Base-by-base conservation (phyloP, 768 basidiomycete species). In the Tylopilus vinaceipallidus region DNA sequence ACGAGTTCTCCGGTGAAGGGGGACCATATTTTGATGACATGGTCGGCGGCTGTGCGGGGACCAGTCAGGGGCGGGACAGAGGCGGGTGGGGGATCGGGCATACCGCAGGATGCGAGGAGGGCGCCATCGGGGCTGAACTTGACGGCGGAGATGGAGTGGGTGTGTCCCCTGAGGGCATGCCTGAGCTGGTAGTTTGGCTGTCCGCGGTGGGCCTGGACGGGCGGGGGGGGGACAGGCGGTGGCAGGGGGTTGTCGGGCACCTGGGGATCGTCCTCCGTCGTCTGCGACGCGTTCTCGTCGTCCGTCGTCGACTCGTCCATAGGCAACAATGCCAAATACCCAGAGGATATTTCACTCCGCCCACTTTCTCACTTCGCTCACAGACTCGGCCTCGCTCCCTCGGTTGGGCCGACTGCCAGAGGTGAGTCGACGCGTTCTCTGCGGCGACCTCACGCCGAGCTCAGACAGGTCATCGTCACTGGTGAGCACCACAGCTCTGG, bases 71-170 rank as follows among this genome's bases (percentile, higher is more conserved):
- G 37, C 17, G 34, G 37, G 38, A n/a, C 23, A 11, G 41, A 49
- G 50, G 52, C 16, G 19, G 5, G 23, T n/a, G 29, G 37, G 37
- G 43, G 8, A 13, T 17, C 17, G 27, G 27, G 73, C 86, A 49
- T 63, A 95, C 94, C 85, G 58, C 87, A 90, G n/a, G 91, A 92
- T 16, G 92, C 92, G 19, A 97, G 74, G 14, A 86, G 70, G 19
- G 79, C 80, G 10, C 95, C 95, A 63, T 95, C 89, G 0, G 88
- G 88, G 60, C 91, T 92, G 67, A 97, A 98, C 66, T 91, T 91
- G 52, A 95, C 84, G 17, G 91, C 84, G 24, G 93, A 93, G 45
- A 97, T 85, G 0, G 88, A 86, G 61, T 82, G 80, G 6, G 82
- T 84, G 64, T 98, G 94, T 0, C 91, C 95, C 3, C 72, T 70